Evolutionary conservation across 1,139 yeast species (phyloP).

Genomic region (Sugiyamaella castrensis): DNA sequence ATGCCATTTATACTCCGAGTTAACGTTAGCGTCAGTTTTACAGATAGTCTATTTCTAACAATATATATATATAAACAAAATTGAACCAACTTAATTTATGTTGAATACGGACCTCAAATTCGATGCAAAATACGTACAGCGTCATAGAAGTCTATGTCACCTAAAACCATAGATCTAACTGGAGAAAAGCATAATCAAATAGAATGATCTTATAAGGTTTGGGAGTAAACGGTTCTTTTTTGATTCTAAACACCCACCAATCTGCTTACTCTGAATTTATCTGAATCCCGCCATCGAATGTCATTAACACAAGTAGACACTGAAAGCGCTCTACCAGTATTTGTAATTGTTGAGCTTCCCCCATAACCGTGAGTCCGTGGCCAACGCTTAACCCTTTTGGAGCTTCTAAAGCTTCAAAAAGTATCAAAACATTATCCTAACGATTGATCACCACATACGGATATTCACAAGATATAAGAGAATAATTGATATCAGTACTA

Average conservation of each 20-base stretch:
- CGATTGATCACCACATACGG: conserved; percentile 11
- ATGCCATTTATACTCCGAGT: too few relatives aligned
- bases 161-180: conserved; percentile 2
- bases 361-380: conserved; percentile 11
- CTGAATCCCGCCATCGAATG: conserved; percentile 24
- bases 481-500: background rate
- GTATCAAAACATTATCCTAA: conserved; percentile 5
- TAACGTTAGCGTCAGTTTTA: too few relatives aligned
- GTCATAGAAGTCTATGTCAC: background rate
- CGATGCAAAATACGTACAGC: too few relatives aligned
- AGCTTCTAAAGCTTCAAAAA: background rate
- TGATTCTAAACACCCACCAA: too few relatives aligned
- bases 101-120: too few relatives aligned
- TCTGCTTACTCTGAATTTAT: background rate
- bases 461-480: conserved; percentile 5
- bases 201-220: background rate
- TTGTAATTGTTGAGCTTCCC: conserved; percentile 21
- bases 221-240: background rate
- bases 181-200: background rate
- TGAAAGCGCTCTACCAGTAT: conserved; percentile 22
- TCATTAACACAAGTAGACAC: conserved; percentile 21
- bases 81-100: too few relatives aligned
- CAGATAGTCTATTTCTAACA: too few relatives aligned
- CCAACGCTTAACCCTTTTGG: background rate
- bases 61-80: too few relatives aligned